phyloP scores from a whole-genome alignment of 1,139 yeast genomes.

The Yamadazyma jaroonii region DNA sequence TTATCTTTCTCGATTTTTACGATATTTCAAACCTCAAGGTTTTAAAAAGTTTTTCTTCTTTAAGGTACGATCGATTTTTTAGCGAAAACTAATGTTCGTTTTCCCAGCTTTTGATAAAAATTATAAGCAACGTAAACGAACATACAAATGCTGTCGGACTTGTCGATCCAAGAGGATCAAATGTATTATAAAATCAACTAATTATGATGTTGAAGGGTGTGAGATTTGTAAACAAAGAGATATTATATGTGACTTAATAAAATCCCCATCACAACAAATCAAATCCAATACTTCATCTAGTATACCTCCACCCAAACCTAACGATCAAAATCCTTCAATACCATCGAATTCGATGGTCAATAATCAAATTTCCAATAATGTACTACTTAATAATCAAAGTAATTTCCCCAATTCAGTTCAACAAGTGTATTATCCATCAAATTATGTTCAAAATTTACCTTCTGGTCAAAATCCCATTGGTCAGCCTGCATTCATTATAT shows the following conservation, averaged over 20 bases:
- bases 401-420: too few relatives aligned
- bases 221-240: slow-evolving; percentile 24
- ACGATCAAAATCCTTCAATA: too few relatives aligned
- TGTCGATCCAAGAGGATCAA: slow-evolving; percentile 45
- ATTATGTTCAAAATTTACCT: too few relatives aligned
- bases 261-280: not conserved
- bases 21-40: too few relatives aligned
- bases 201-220: slow-evolving; percentile 38
- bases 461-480: too few relatives aligned
- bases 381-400: too few relatives aligned
- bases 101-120: slow-evolving; percentile 59
- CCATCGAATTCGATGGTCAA: too few relatives aligned
- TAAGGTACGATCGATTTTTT: not conserved
- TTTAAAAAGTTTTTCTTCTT: not conserved
- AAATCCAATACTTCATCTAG: not conserved
- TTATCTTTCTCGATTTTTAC: too few relatives aligned
- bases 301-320: not conserved
- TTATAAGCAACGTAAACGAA: slow-evolving; percentile 51
- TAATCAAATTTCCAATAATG: too few relatives aligned
- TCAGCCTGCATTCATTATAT: too few relatives aligned
- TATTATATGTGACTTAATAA: slow-evolving; percentile 7
- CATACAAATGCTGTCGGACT: slow-evolving; percentile 51
- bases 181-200: slow-evolving; percentile 31
- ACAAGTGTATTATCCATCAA: too few relatives aligned
- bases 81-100: slow-evolving; percentile 37